phyloP scores from a whole-genome alignment of 371 early-diverging fungal species.

The Blakeslea trispora region DNA sequence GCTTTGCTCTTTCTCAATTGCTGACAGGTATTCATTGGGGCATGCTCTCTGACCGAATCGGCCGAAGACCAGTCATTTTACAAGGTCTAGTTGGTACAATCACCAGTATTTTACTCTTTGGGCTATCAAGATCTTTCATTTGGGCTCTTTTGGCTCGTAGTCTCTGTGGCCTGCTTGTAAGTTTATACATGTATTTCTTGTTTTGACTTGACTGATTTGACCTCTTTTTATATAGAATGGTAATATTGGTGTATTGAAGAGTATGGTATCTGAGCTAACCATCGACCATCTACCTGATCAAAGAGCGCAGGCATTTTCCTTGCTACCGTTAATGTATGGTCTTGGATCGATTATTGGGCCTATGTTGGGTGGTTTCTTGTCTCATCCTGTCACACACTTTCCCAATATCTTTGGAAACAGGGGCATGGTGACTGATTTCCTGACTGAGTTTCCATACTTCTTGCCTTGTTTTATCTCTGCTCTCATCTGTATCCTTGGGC shows the following conservation, averaged over 20 bases:
- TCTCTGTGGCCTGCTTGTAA: slow-evolving; percentile 72
- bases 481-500: slow-evolving; percentile 60
- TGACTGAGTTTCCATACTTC: slow-evolving; percentile 76
- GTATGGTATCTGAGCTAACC: slow-evolving; percentile 86
- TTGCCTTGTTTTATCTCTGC: slow-evolving; percentile 82
- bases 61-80: slow-evolving; percentile 77
- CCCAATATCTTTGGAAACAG: slow-evolving; percentile 68
- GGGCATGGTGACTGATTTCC: slow-evolving; percentile 48
- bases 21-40: slow-evolving; percentile 63
- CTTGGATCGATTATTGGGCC: slow-evolving; percentile 71
- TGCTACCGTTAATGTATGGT: slow-evolving; percentile 59
- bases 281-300: slow-evolving; percentile 42
- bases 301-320: slow-evolving; percentile 55
- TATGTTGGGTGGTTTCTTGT: slow-evolving; percentile 74
- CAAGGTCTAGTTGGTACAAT: slow-evolving; percentile 79
- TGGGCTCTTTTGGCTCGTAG: slow-evolving; percentile 71
- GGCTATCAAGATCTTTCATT: slow-evolving; percentile 63
- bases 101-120: slow-evolving; percentile 71
- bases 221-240: slow-evolving; percentile 42
- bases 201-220: slow-evolving; percentile 2
- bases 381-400: slow-evolving; percentile 70
- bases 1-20: slow-evolving; percentile 67
- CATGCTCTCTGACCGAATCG: slow-evolving; percentile 65
- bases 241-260: slow-evolving; percentile 85
- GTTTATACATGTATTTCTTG: no score